Evolutionary conservation across 768 basidiomycete species (phyloP).

Genomic region (Suillus fuscotomentosus): DNA sequence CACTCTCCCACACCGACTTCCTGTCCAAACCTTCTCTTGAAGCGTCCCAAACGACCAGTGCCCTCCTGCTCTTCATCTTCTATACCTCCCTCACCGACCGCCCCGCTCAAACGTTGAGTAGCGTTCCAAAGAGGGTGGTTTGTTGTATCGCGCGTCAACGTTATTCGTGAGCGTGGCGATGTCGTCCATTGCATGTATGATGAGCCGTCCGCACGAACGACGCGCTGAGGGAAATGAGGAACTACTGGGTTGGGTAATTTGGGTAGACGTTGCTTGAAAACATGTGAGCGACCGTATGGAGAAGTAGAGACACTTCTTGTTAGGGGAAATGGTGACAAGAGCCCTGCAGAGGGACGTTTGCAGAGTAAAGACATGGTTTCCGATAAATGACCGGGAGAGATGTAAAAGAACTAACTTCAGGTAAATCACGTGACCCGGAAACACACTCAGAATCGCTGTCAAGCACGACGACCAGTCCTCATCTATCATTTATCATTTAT

Average conservation of each 20-base stretch:
- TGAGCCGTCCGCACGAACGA: conserved; percentile 85
- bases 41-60: conserved; percentile 78
- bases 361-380: neutral
- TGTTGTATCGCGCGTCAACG: conserved; percentile 82
- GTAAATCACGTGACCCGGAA: neutral
- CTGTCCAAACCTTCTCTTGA: conserved; percentile 69
- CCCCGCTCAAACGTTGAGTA: conserved; percentile 48
- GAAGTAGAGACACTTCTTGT: conserved; percentile 48
- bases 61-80: conserved; percentile 68
- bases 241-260: conserved; percentile 80
- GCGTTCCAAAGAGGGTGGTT: conserved; percentile 90
- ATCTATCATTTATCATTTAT: neutral
- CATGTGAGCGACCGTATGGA: conserved; percentile 82
- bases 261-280: conserved; percentile 68
- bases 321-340: neutral
- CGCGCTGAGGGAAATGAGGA: conserved; percentile 82
- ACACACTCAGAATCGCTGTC: neutral
- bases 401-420: neutral
- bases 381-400: neutral
- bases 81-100: conserved; percentile 37
- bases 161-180: conserved; percentile 74
- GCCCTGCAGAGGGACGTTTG: neutral
- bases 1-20: conserved; percentile 37
- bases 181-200: conserved; percentile 89
- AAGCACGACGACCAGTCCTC: neutral